Evolutionary conservation across 345 rosid genomes (phyloP).

Genomic region (Dovyalis caffra): DNA sequence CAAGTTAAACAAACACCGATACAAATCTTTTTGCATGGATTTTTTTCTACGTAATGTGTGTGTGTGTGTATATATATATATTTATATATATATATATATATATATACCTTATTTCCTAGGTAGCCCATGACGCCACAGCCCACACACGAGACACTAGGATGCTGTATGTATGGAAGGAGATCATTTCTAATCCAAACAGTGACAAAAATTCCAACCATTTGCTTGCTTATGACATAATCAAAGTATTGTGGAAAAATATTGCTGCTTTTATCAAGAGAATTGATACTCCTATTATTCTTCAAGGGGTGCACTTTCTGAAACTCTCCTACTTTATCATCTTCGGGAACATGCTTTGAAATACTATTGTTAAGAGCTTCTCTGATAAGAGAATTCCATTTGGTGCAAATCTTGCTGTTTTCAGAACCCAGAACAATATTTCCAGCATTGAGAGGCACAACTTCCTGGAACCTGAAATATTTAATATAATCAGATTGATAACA

Average conservation of each 20-base stretch:
- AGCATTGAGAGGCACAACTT: constrained; percentile 43
- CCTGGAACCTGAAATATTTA: constrained; percentile 38
- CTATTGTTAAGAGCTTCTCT: constrained; percentile 25
- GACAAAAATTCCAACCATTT: constrained; percentile 91
- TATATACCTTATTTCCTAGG: constrained; percentile 86
- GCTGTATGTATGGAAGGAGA: constrained; percentile 51
- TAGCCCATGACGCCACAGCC: constrained; percentile 97
- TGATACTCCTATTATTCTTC: not conserved
- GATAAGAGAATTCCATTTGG: constrained; percentile 32
- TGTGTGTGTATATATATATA: no score
- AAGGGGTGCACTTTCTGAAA: not conserved
- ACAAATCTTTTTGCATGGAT: not conserved
- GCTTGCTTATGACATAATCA: constrained; percentile 57
- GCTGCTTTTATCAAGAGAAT: constrained; percentile 29
- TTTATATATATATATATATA: no score
- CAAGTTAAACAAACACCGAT: not conserved
- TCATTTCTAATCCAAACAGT: constrained; percentile 83
- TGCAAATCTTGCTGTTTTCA: constrained; percentile 24
- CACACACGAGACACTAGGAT: constrained; percentile 78
- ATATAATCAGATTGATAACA: no score
- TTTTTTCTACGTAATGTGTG: not conserved
- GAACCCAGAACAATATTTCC: constrained; percentile 32
- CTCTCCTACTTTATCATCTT: constrained; percentile 31
- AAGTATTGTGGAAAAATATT: constrained; percentile 26
- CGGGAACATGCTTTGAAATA: not conserved